Percentiles rank a stretch among this genome's conserved stretches.
Evolutionary conservation across 805 yeast genomes (phyloP).

Genomic region (Suhomyces kilbournensis): DNA sequence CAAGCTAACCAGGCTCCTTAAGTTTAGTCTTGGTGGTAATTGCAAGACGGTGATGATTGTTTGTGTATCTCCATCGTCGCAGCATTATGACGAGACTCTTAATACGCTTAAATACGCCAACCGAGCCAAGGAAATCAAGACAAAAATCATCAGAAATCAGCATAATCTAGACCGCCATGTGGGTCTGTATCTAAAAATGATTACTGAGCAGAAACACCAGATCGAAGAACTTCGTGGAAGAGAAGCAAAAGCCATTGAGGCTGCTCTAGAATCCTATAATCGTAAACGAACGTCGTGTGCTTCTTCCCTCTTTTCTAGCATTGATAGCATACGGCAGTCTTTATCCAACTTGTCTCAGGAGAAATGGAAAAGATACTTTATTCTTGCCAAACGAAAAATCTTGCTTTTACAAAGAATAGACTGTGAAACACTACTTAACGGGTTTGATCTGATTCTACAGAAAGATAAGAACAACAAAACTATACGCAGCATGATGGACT

Average conservation of each 20-base stretch:
- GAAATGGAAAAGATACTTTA: conserved; percentile 39
- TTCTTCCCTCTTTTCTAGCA: conserved; percentile 37
- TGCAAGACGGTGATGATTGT: conserved; percentile 96
- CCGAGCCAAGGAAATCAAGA: conserved; percentile 86
- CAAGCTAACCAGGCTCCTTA: conserved; percentile 79
- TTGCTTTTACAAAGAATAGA: conserved; percentile 44
- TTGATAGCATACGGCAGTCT: conserved; percentile 40
- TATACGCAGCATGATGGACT: conserved; percentile 2
- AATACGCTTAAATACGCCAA: conserved; percentile 90
- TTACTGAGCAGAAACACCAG: conserved; percentile 73
- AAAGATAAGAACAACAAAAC: background rate
- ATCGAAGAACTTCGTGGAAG: conserved; percentile 64
- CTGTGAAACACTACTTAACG: conserved; percentile 15
- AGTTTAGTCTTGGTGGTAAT: conserved; percentile 89
- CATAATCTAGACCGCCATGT: conserved; percentile 79
- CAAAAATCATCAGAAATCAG: conserved; percentile 70
- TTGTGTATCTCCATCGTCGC: conserved; percentile 82
- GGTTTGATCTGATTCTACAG: background rate
- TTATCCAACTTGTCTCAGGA: conserved; percentile 44
- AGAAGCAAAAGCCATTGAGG: conserved; percentile 43
- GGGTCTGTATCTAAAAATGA: conserved; percentile 79
- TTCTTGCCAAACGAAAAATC: conserved; percentile 47
- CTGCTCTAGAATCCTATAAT: conserved; percentile 33
- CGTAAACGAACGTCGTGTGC: conserved; percentile 38
- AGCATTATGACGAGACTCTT: conserved; percentile 88